A percentile compares a stretch with the other conserved stretches of the same genome.
These are phyloP conservation scores for Cornus kousa DNA, from an alignment of 148 eudicot genomes.

Conservation along the genomic window DNA sequence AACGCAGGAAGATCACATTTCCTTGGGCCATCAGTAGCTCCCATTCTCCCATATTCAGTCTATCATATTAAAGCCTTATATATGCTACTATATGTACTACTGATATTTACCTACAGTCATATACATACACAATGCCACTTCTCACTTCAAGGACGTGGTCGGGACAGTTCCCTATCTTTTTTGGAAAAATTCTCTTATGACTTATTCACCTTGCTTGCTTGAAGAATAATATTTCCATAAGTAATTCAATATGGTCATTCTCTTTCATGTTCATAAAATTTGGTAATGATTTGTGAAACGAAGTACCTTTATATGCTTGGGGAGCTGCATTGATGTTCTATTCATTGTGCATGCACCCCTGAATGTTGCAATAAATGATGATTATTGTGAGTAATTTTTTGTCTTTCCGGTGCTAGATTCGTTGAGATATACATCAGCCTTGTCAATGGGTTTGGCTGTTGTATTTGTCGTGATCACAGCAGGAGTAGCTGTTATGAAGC, in stretches of 20 bases:
- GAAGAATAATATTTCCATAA: background rate
- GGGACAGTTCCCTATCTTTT: background rate
- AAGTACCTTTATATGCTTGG: background rate
- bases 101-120: background rate
- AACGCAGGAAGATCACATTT: no score
- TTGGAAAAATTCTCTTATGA: background rate
- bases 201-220: background rate
- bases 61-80: background rate
- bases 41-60: background rate
- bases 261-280: background rate
- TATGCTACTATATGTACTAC: no score
- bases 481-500: constrained; percentile 58
- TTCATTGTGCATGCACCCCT: no score
- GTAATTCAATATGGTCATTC: background rate
- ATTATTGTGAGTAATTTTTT: background rate
- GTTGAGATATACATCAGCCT: constrained; percentile 77
- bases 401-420: constrained; percentile 50
- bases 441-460: constrained; percentile 79
- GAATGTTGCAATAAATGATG: background rate
- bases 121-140: background rate
- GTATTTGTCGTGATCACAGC: constrained; percentile 79
- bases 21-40: no score
- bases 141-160: background rate
- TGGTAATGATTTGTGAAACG: background rate
- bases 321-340: background rate